Percentiles rank a stretch among this genome's conserved stretches.
phyloP scores from a whole-genome alignment of 805 yeast genomes.

The Candida glaebosa region DNA sequence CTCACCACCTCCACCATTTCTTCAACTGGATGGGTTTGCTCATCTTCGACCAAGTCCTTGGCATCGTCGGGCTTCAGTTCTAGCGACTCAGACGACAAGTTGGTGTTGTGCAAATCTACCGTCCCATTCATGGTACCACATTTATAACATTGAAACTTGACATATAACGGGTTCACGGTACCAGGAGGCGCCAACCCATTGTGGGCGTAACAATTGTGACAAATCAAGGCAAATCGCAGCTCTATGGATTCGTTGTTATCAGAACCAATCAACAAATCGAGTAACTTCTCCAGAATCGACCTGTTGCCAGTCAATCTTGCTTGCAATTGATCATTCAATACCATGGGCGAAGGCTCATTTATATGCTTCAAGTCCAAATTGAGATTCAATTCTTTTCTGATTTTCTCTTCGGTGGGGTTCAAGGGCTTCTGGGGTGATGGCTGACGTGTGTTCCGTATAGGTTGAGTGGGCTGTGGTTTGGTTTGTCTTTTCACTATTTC shows the following conservation, averaged over 20 bases:
- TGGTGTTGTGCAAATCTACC: slow-evolving; percentile 4
- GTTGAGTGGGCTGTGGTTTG: slow-evolving; percentile 1
- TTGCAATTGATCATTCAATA: neutral
- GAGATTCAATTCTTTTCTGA: slow-evolving; percentile 8
- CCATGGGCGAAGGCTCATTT: neutral
- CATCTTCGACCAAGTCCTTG: neutral
- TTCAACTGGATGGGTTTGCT: neutral
- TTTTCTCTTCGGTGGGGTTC: slow-evolving; percentile 2
- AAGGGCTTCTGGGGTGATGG: neutral
- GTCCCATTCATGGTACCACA: slow-evolving; percentile 50
- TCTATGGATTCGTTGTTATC: slow-evolving; percentile 66
- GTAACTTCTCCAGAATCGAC: slow-evolving; percentile 33
- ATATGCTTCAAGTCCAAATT: slow-evolving; percentile 1
- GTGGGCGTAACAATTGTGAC: slow-evolving; percentile 61
- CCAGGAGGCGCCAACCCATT: slow-evolving; percentile 84
- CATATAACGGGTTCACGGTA: slow-evolving; percentile 41
- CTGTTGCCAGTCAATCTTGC: slow-evolving; percentile 7
- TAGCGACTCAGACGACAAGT: slow-evolving; percentile 1
- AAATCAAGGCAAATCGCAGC: slow-evolving; percentile 67
- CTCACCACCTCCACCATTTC: neutral
- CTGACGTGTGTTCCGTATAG: too few species aligned
- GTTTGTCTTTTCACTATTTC: neutral
- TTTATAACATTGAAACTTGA: slow-evolving; percentile 60
- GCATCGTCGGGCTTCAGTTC: neutral
- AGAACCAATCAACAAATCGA: slow-evolving; percentile 39